Conservation (phyloP, 208 protist species). For the Spongospora subterranea region DNA sequence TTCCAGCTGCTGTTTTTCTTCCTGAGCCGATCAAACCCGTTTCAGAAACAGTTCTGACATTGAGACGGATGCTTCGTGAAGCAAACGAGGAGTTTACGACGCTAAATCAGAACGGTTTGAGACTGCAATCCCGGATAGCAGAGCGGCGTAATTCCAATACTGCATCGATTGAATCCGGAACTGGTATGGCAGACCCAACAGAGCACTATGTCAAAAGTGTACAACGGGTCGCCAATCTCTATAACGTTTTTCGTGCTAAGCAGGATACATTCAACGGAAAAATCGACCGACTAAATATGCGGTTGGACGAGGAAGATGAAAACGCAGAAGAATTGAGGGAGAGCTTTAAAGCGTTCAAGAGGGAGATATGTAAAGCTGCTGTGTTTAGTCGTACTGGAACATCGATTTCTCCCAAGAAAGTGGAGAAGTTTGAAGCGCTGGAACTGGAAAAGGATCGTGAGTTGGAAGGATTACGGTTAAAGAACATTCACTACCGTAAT, state of each 20-base stretch:
- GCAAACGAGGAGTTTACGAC: not conserved
- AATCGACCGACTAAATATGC: not conserved
- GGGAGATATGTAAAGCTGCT: conserved; percentile 38
- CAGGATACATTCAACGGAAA: conserved; percentile 32
- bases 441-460: conserved; percentile 80
- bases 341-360: conserved; percentile 42
- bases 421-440: conserved; percentile 79
- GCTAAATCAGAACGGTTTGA: not conserved
- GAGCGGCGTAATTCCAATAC: not conserved
- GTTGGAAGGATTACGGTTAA: conserved; percentile 83
- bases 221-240: conserved; percentile 5
- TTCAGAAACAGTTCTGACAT: not conserved
- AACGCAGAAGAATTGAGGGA: conserved; percentile 29
- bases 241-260: conserved; percentile 33
- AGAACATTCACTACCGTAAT: conserved; percentile 87
- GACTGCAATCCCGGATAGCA: not conserved
- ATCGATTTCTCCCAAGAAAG: conserved; percentile 63
- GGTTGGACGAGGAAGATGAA: conserved; percentile 49
- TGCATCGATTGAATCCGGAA: not conserved
- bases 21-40: conserved; percentile 23
- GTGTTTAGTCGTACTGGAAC: not conserved
- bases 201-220: not conserved
- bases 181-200: not conserved
- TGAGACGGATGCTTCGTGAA: conserved; percentile 43
- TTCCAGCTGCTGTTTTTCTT: too few species aligned